Percentiles rank a stretch among this genome's conserved stretches.
These are phyloP conservation scores for Bruguiera sexangula DNA, from an alignment of 345 rosid species.

Conservation along the genomic window DNA sequence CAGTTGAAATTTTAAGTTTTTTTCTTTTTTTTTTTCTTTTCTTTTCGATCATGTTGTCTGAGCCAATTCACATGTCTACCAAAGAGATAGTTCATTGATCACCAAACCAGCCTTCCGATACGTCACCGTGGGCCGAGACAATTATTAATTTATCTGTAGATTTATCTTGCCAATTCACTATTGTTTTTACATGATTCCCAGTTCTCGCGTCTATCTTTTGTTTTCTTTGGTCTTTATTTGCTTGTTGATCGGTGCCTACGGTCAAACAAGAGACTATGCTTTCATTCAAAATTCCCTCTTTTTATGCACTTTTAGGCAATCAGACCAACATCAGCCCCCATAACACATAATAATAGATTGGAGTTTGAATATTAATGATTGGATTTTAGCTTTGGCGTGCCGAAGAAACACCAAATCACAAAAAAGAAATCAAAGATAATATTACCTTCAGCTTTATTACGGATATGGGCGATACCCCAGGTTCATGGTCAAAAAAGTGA, in stretches of 20 bases:
- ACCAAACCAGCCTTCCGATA: not conserved
- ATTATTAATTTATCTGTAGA: not conserved
- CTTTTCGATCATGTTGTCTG: not conserved
- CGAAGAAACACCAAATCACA: conserved; percentile 15
- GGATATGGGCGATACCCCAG: conserved; percentile 12
- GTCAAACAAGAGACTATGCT: conserved; percentile 29
- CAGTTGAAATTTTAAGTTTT: not conserved
- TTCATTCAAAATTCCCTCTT: conserved; percentile 2
- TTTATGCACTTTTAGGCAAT: conserved; percentile 21
- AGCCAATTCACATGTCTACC: not conserved
- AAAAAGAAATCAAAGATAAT: not conserved
- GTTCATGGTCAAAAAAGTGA: conserved; percentile 1
- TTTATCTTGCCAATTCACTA: too few species aligned
- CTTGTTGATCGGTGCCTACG: conserved; percentile 1
- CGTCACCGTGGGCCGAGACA: conserved; percentile 15
- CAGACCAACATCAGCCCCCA: conserved; percentile 25
- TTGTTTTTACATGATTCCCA: not conserved
- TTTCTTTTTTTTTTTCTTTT: not conserved
- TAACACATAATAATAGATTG: conserved; percentile 1
- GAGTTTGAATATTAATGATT: conserved; percentile 25
- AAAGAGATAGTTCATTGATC: not conserved
- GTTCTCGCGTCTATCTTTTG: not conserved
- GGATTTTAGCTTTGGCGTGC: conserved; percentile 30
- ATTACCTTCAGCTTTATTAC: not conserved
- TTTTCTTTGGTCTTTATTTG: conserved; percentile 8